These are phyloP conservation scores for Raffaelea ambrosiae DNA, from an alignment of 2,329 filamentous ascomycete species.

Conservation along the genomic window DNA sequence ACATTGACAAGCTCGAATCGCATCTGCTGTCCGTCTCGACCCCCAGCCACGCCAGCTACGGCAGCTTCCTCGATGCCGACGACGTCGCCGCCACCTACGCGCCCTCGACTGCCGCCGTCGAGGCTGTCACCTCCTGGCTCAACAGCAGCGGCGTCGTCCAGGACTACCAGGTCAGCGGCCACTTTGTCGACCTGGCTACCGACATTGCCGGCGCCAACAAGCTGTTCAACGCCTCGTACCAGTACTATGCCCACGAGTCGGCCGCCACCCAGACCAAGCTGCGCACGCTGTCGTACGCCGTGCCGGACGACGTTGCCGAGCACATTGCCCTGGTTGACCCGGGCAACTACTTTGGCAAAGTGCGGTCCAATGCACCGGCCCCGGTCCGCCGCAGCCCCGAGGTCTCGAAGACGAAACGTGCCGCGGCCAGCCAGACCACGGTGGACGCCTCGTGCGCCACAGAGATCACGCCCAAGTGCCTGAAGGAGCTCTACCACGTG, in stretches of 20 bases:
- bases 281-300: slow-evolving; percentile 48
- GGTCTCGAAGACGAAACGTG: too few species aligned
- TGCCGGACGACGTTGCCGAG: slow-evolving; percentile 44
- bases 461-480: slow-evolving; percentile 36
- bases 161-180: slow-evolving; percentile 28
- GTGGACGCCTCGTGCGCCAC: slow-evolving; percentile 17
- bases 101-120: slow-evolving; percentile 37
- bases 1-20: slow-evolving; percentile 39
- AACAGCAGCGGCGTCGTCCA: slow-evolving; percentile 33
- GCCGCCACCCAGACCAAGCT: slow-evolving; percentile 26
- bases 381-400: not conserved
- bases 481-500: slow-evolving; percentile 40
- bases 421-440: not conserved
- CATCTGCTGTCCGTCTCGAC: slow-evolving; percentile 52
- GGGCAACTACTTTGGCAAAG: slow-evolving; percentile 48
- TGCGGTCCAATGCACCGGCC: slow-evolving; percentile 5
- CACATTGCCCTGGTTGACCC: slow-evolving; percentile 57
- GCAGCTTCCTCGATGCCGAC: slow-evolving; percentile 49
- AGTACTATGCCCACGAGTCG: slow-evolving; percentile 14
- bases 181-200: slow-evolving; percentile 18
- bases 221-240: slow-evolving; percentile 20
- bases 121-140: slow-evolving; percentile 48
- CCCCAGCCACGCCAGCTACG: slow-evolving; percentile 49
- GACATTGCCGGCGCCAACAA: slow-evolving; percentile 18
- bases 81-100: slow-evolving; percentile 45